Evolutionary conservation across 805 yeast genomes (phyloP), one percentile per base, ranked within the genome.

Genomic region (Wickerhamomyces bovis): DNA sequence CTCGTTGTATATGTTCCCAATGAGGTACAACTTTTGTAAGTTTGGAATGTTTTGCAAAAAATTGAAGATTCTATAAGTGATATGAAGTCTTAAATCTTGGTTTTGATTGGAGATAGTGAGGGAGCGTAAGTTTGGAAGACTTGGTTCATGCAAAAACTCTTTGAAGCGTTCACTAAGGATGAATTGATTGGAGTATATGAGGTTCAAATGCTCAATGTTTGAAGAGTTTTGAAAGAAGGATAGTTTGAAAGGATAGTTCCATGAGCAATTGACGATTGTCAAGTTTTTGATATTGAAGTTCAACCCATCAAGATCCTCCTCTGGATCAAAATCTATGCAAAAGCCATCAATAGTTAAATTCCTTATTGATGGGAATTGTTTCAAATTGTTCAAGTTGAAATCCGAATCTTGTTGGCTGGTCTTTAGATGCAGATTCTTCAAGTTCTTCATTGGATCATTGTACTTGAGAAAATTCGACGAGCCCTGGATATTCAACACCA

Each of bases 221-320:
- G 45, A 52, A 16, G 51, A 48, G 20, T 52, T 52, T 6, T 64
- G 65, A 44, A 64, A 64, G 28, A 53, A 54, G 22, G 57, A 59
- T 39, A 77, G 56, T 18, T 69, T 65, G 53, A 78, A 78, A 1
- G 83, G 83, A 50, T 76, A 78, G 48, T 74, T 75, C 83, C 83
- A 78, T 2, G 73, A 70, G 58, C 83, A 78, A 50, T 77, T 67
- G 13, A 57, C 51, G 5, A 78, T 52, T 4, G 56, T 51, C 22
- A 76, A 52, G 2, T 51, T 53, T 6, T 53, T 52, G 25, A 71
- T 54, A 1, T 51, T 35, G 6, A 58, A 54, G 2, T 57, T 50
- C 11, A 54, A 44, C 1, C 50, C 55, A 8, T 53, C 55, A 2
- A 48, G 12, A 22, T 64, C 64, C 3, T 59, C 58, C 21, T 48